Conservation (phyloP, 2,329 filamentous ascomycete species). For the Dissoconium aciculare region DNA sequence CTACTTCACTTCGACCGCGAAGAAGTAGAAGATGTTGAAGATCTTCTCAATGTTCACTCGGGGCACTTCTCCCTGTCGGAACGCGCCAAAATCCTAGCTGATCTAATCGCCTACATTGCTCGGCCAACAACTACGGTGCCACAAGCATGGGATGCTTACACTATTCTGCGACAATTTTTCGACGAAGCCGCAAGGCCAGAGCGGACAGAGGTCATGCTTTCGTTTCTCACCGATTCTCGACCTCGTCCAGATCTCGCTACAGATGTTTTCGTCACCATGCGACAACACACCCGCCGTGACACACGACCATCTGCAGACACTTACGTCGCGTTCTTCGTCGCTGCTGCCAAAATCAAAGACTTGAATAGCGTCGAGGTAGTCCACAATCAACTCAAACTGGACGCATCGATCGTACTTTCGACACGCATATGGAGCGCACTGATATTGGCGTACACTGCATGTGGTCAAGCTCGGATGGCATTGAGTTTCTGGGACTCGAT, state of each 20-base stretch:
- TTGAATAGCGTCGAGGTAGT: constrained; percentile 54
- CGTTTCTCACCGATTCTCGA: constrained; percentile 70
- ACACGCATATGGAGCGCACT: constrained; percentile 69
- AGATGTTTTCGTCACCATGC: constrained; percentile 85
- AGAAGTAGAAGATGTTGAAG: constrained; percentile 64
- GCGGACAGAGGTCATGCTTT: constrained; percentile 61
- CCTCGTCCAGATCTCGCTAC: constrained; percentile 70
- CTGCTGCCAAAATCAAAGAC: constrained; percentile 36
- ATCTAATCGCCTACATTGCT: constrained; percentile 53
- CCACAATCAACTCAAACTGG: constrained; percentile 90
- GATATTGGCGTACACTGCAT: constrained; percentile 70
- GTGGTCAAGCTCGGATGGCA: constrained; percentile 49
- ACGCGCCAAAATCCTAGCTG: constrained; percentile 48
- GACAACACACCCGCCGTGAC: constrained; percentile 49
- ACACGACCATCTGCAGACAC: constrained; percentile 56
- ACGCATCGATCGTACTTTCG: constrained; percentile 60
- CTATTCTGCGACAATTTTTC: constrained; percentile 43
- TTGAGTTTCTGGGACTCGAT: constrained; percentile 76
- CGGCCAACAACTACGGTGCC: constrained; percentile 49
- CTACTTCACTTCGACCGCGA: constrained; percentile 59
- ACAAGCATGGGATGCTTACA: constrained; percentile 46
- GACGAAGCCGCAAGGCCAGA: constrained; percentile 47
- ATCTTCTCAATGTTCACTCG: constrained; percentile 63
- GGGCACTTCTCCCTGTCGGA: constrained; percentile 56
- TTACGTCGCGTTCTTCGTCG: constrained; percentile 65